Evolutionary conservation across 1,284 basidiomycete genomes (phyloP).

Genomic region (Fomitopsis palustris): DNA sequence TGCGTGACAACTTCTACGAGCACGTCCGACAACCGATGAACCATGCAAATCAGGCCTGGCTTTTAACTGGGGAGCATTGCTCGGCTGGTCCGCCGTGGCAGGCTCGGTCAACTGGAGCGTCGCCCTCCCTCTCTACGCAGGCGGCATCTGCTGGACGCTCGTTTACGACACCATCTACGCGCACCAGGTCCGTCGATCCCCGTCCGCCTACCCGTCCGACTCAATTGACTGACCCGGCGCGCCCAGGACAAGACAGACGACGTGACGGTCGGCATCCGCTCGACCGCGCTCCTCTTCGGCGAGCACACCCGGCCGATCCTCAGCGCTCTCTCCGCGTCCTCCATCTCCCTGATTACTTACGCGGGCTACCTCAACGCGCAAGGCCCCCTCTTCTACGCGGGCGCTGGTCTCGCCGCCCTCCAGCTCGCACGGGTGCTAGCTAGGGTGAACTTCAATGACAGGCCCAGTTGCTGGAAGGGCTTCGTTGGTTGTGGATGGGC

Average conservation of each 20-base stretch:
- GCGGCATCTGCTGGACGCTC: conserved; percentile 90
- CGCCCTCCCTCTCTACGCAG: conserved; percentile 86
- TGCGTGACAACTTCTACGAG: conserved; percentile 25
- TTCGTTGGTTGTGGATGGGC: conserved; percentile 89
- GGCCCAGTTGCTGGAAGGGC: conserved; percentile 89
- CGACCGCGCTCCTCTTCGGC: conserved; percentile 91
- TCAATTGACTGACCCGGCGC: neutral
- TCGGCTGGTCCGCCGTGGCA: conserved; percentile 95
- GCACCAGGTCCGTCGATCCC: conserved; percentile 68
- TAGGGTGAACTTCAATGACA: conserved; percentile 73
- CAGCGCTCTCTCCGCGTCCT: conserved; percentile 68
- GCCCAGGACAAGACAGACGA: conserved; percentile 91
- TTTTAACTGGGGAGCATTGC: conserved; percentile 96
- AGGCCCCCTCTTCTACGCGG: conserved; percentile 78
- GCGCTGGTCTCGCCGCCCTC: conserved; percentile 66
- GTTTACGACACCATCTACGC: conserved; percentile 99
- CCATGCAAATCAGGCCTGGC: conserved; percentile 63
- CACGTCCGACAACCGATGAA: neutral
- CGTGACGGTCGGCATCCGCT: conserved; percentile 84
- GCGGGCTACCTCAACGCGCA: conserved; percentile 80
- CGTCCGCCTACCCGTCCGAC: neutral
- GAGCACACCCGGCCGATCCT: conserved; percentile 77
- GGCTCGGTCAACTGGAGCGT: conserved; percentile 82
- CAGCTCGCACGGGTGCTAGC: conserved; percentile 86
- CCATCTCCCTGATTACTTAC: conserved; percentile 73